Conservation (phyloP, 495 filamentous ascomycete species). For the Trichoderma virens region DNA sequence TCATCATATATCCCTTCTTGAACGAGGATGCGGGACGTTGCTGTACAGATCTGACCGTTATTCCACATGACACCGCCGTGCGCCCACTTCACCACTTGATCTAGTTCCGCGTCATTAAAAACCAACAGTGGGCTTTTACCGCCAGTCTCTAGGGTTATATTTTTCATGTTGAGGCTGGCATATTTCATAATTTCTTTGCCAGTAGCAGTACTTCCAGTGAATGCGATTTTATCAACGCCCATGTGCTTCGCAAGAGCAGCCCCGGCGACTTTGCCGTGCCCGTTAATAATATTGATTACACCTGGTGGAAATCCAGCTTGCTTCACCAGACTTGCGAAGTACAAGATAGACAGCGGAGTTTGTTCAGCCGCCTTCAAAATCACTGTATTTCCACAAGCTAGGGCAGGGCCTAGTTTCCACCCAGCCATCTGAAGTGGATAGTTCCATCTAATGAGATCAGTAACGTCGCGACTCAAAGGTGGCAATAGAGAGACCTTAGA, state of each 20-base stretch:
- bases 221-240: conserved; percentile 85
- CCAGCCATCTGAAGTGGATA: conserved; percentile 24
- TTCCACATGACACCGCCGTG: conserved; percentile 40
- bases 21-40: conserved; percentile 44
- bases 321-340: conserved; percentile 60
- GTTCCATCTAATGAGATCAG: too few species aligned
- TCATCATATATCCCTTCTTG: conserved; percentile 48
- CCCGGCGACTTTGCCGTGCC: conserved; percentile 82
- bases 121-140: conserved; percentile 69
- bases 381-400: conserved; percentile 38
- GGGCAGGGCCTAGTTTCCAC: conserved; percentile 37
- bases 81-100: conserved; percentile 67
- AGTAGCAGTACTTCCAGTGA: conserved; percentile 68
- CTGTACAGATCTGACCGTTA: conserved; percentile 48
- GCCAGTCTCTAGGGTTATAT: conserved; percentile 73
- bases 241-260: conserved; percentile 91
- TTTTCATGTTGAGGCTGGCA: conserved; percentile 64
- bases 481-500: too few species aligned
- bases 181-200: conserved; percentile 66
- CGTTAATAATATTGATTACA: conserved; percentile 78
- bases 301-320: conserved; percentile 78
- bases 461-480: too few species aligned
- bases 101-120: conserved; percentile 63
- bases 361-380: conserved; percentile 70
- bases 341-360: conserved; percentile 65